A percentile compares a stretch with the other conserved stretches of the same genome.
These are phyloP conservation scores for Rutstroemia sp. DNA, from an alignment of 2,329 filamentous ascomycete genomes.

Conservation along the genomic window DNA sequence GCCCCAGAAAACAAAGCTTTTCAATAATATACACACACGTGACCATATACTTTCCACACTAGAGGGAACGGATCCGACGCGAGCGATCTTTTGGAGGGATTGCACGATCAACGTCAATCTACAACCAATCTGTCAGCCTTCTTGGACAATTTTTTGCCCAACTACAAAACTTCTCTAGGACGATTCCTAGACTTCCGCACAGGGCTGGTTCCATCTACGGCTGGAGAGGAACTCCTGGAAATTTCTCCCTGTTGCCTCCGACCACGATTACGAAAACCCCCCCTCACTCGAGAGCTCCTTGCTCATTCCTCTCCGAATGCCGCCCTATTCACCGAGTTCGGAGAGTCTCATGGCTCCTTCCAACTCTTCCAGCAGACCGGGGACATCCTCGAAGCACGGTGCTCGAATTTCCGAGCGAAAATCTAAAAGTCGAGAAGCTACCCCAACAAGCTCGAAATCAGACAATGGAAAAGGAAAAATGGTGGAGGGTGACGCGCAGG, in stretches of 20 bases:
- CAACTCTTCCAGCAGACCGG: slow-evolving; percentile 2
- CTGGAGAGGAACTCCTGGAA: background rate
- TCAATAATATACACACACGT: background rate
- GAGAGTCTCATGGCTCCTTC: slow-evolving; percentile 14
- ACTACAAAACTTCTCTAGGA: background rate
- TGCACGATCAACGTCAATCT: too few species aligned
- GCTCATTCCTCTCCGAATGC: background rate
- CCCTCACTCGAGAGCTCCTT: background rate
- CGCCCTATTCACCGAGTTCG: background rate
- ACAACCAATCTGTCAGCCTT: too few species aligned
- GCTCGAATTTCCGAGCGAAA: background rate
- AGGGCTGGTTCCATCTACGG: too few species aligned
- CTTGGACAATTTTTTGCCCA: background rate
- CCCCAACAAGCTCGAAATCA: background rate
- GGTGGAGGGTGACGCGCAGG: slow-evolving; percentile 14
- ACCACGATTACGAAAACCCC: background rate
- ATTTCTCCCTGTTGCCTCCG: background rate
- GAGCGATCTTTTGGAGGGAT: too few species aligned
- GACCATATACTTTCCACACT: too few species aligned
- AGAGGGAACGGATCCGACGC: too few species aligned
- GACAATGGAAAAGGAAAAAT: slow-evolving; percentile 1
- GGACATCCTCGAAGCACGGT: background rate
- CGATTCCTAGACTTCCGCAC: too few species aligned
- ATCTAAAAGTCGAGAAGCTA: slow-evolving; percentile 8
- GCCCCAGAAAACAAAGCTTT: background rate